phyloP scores from a whole-genome alignment of 108 stramenopile genomes.

The Skeletonema marinoi region DNA sequence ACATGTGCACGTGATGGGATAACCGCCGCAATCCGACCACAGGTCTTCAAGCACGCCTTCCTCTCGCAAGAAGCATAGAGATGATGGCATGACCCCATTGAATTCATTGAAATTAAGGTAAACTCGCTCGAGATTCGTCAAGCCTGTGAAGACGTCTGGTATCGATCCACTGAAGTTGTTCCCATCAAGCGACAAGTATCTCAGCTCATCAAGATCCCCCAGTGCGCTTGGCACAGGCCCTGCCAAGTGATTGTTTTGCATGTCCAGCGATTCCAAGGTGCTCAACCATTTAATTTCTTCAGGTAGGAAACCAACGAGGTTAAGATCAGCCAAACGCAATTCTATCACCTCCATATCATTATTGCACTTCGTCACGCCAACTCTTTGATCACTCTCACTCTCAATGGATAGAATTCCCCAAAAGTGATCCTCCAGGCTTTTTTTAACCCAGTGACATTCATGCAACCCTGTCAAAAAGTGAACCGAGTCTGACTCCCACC shows the following conservation, averaged over 20 bases:
- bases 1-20: constrained; percentile 47
- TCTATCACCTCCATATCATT: constrained; percentile 46
- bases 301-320: constrained; percentile 43
- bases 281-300: constrained; percentile 47
- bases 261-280: constrained; percentile 35
- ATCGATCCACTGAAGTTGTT: constrained; percentile 41
- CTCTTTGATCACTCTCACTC: constrained; percentile 16
- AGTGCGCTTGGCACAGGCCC: constrained; percentile 36
- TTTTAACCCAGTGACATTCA: constrained; percentile 53
- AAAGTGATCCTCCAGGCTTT: constrained; percentile 38
- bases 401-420: constrained; percentile 36
- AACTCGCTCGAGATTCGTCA: constrained; percentile 30
- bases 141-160: constrained; percentile 33
- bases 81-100: constrained; percentile 41
- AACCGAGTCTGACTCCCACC: constrained; percentile 32
- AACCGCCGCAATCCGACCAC: constrained; percentile 50
- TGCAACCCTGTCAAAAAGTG: constrained; percentile 49
- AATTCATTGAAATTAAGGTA: constrained; percentile 47
- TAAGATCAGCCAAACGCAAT: constrained; percentile 36
- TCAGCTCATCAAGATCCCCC: constrained; percentile 35
- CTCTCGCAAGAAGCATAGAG: constrained; percentile 34
- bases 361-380: constrained; percentile 45
- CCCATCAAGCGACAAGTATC: constrained; percentile 45
- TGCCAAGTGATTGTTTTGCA: constrained; percentile 46
- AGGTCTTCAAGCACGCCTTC: constrained; percentile 26